Percentiles rank a stretch among this genome's conserved stretches.
phyloP scores from a whole-genome alignment of 139 green algal genomes.

The Volvox reticuliferus region DNA sequence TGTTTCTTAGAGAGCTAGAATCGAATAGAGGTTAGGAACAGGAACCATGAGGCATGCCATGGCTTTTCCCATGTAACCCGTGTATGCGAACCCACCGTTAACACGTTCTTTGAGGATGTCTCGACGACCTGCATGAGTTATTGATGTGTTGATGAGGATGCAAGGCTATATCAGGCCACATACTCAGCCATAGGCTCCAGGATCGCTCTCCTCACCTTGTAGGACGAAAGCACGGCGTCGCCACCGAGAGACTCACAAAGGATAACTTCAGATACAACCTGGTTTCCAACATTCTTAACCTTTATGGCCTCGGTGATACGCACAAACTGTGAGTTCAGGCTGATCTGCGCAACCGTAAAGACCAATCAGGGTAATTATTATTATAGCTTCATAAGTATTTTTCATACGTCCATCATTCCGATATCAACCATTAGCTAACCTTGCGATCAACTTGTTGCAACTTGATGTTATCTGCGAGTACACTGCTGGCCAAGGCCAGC shows the following conservation, averaged over 20 bases:
- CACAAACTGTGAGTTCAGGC: conserved; percentile 55
- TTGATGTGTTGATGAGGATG: not conserved
- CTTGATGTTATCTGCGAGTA: conserved; percentile 32
- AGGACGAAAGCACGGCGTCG: conserved; percentile 37
- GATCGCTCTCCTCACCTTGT: conserved; percentile 59
- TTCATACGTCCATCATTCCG: not conserved
- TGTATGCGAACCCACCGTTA: conserved; percentile 4
- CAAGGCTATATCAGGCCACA: not conserved
- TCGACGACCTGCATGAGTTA: conserved; percentile 3
- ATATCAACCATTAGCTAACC: not conserved
- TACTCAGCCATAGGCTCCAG: not conserved
- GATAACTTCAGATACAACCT: conserved; percentile 32
- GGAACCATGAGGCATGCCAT: not conserved
- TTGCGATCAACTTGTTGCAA: conserved; percentile 45
- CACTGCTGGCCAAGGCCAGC: conserved; percentile 37
- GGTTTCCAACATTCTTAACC: conserved; percentile 64
- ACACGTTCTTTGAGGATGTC: not conserved
- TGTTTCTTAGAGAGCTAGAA: too few species aligned
- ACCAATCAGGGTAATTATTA: not conserved
- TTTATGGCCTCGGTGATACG: conserved; percentile 62
- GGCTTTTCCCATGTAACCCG: not conserved
- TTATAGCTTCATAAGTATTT: not conserved
- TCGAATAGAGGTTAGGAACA: not conserved
- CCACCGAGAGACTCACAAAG: conserved; percentile 53
- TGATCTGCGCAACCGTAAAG: conserved; percentile 49